phyloP scores from a whole-genome alignment of 23 red algal genomes.

The Rhodosorus marinus region DNA sequence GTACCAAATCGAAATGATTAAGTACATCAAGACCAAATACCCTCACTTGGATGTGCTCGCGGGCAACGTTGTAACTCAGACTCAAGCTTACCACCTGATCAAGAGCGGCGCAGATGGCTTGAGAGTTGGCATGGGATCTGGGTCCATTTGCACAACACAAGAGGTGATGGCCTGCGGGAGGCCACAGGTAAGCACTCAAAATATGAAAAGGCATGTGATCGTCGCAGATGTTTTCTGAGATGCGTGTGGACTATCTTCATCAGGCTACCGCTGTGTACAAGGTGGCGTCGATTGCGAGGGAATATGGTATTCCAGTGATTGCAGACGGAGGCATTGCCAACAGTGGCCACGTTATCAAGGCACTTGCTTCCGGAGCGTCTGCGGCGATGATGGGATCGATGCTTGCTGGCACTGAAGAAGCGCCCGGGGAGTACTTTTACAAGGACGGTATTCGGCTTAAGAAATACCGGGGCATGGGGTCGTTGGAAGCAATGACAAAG shows the following conservation, averaged over 20 bases:
- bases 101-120: conserved; percentile 83
- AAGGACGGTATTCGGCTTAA: conserved; percentile 95
- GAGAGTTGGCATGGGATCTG: conserved; percentile 93
- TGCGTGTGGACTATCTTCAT: background rate
- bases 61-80: conserved; percentile 92
- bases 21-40: conserved; percentile 81
- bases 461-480: conserved; percentile 97
- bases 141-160: conserved; percentile 94
- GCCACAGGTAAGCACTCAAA: no score
- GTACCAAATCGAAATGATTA: conserved; percentile 86
- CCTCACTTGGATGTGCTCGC: conserved; percentile 69
- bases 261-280: conserved; percentile 75
- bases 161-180: conserved; percentile 99
- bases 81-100: conserved; percentile 91
- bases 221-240: background rate
- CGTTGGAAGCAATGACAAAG: conserved; percentile 83
- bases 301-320: conserved; percentile 74
- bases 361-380: conserved; percentile 63
- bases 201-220: background rate
- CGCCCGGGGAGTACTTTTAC: conserved; percentile 96
- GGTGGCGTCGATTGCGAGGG: conserved; percentile 51
- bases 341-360: conserved; percentile 97
- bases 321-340: conserved; percentile 89
- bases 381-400: conserved; percentile 96
- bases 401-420: conserved; percentile 91